phyloP scores from a whole-genome alignment of 169 alveolate genomes.

The Plasmodium sp. region DNA sequence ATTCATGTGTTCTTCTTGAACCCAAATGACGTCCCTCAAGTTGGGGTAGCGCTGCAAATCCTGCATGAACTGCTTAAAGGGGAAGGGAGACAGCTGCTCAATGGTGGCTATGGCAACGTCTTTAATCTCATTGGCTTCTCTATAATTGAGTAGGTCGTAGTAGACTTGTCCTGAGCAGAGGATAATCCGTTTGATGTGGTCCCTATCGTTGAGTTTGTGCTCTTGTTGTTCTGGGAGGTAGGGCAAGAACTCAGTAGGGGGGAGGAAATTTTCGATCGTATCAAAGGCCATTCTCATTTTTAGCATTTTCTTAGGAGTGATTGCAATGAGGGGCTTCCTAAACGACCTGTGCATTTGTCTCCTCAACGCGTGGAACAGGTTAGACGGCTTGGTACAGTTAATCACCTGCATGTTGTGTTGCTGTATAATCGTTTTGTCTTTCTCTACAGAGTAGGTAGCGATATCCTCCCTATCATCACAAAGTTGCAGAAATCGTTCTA shows the following conservation, averaged over 20 bases:
- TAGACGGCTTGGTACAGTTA: slow-evolving; percentile 92
- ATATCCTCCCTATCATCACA: slow-evolving; percentile 85
- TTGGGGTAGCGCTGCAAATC: slow-evolving; percentile 81
- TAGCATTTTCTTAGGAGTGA: slow-evolving; percentile 81
- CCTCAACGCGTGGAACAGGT: slow-evolving; percentile 93
- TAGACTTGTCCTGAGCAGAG: slow-evolving; percentile 94
- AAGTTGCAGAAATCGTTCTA: slow-evolving; percentile 90
- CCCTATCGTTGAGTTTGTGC: slow-evolving; percentile 66
- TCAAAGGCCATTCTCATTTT: slow-evolving; percentile 83
- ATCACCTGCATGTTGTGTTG: slow-evolving; percentile 89
- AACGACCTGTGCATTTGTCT: slow-evolving; percentile 93
- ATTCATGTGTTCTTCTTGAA: slow-evolving; percentile 94
- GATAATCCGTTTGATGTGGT: slow-evolving; percentile 79
- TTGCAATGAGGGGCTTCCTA: slow-evolving; percentile 81
- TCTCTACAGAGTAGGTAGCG: slow-evolving; percentile 60
- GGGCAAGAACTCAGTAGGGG: slow-evolving; percentile 77
- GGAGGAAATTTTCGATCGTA: slow-evolving; percentile 77
- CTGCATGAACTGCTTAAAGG: slow-evolving; percentile 82
- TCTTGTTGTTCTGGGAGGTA: slow-evolving; percentile 81
- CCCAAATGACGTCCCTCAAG: slow-evolving; percentile 88
- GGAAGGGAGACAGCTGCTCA: slow-evolving; percentile 94
- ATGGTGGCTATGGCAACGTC: slow-evolving; percentile 88
- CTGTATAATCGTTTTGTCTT: slow-evolving; percentile 77
- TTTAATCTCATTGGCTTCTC: slow-evolving; percentile 77
- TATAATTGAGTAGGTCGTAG: slow-evolving; percentile 86